Conservation (phyloP, 768 basidiomycete species). For the Lentinula aciculospora region DNA sequence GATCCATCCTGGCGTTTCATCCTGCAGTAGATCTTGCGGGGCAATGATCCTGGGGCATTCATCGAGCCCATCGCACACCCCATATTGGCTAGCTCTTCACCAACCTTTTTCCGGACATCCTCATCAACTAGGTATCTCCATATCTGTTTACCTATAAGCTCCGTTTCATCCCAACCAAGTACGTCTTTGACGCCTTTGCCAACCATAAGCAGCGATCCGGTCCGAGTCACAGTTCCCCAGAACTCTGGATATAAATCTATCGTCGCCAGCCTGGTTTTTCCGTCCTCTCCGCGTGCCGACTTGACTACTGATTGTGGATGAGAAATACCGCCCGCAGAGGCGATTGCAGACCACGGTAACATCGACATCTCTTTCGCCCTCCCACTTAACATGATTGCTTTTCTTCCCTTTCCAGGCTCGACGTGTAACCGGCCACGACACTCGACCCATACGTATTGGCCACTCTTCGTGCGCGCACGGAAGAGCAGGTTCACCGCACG, state of each 20-base stretch:
- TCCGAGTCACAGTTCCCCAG: slow-evolving; percentile 48
- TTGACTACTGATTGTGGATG: slow-evolving; percentile 6
- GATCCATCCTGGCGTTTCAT: slow-evolving; percentile 19
- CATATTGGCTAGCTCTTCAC: slow-evolving; percentile 17
- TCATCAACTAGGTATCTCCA: slow-evolving; percentile 28
- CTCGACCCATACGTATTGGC: slow-evolving; percentile 82
- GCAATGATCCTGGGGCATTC: slow-evolving; percentile 17
- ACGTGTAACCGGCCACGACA: slow-evolving; percentile 83
- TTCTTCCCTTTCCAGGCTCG: slow-evolving; percentile 91
- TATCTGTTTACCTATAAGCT: slow-evolving; percentile 45
- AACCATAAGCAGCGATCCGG: slow-evolving; percentile 45
- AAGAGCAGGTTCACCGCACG: slow-evolving; percentile 80
- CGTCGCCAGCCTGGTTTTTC: slow-evolving; percentile 2
- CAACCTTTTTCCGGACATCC: slow-evolving; percentile 15
- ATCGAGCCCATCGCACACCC: slow-evolving; percentile 17
- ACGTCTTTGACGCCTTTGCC: slow-evolving; percentile 52
- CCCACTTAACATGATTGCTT: slow-evolving; percentile 89
- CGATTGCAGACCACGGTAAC: slow-evolving; percentile 56
- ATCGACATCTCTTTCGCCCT: slow-evolving; percentile 63
- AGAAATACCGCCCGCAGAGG: slow-evolving; percentile 42
- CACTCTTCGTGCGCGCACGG: slow-evolving; percentile 65
- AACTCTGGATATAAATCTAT: slow-evolving; percentile 27
- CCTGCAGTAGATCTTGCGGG: slow-evolving; percentile 23
- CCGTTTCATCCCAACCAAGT: slow-evolving; percentile 55
- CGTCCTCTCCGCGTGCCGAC: slow-evolving; percentile 4